Conservation (phyloP, 2,329 filamentous ascomycete genomes). For the Neoscytalidium dimidiatum region DNA sequence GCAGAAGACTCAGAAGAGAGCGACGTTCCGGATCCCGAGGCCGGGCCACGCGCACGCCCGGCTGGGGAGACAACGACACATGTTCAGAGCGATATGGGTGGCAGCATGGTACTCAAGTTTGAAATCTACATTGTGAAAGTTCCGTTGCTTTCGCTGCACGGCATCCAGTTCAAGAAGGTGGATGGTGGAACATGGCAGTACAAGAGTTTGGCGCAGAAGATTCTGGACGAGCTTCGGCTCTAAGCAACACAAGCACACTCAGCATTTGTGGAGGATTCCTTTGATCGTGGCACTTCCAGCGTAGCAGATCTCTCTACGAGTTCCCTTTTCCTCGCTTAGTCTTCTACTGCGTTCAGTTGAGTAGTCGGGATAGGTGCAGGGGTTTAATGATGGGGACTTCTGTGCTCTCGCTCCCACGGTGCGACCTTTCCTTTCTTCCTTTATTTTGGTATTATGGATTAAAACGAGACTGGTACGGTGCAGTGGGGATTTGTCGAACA, state of each 20-base stretch:
- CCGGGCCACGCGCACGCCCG: conserved; percentile 41
- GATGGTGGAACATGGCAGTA: conserved; percentile 97
- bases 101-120: conserved; percentile 81
- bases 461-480: conserved; percentile 14
- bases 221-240: conserved; percentile 81
- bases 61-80: conserved; percentile 89
- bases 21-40: conserved; percentile 56
- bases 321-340: conserved; percentile 4
- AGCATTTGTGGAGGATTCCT: not conserved
- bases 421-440: not conserved
- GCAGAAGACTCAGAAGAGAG: conserved; percentile 86
- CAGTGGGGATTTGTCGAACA: not conserved
- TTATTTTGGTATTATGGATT: conserved; percentile 2
- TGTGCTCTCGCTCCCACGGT: conserved; percentile 11
- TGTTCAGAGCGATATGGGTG: conserved; percentile 85
- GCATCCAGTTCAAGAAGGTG: conserved; percentile 97
- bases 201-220: conserved; percentile 97
- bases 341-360: not conserved
- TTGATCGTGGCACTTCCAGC: not conserved
- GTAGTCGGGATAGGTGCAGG: not conserved
- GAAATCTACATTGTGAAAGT: conserved; percentile 99
- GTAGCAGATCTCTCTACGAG: not conserved
- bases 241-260: conserved; percentile 42
- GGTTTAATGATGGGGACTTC: conserved; percentile 7
- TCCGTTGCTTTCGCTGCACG: conserved; percentile 85